Conservation (phyloP, 2,329 filamentous ascomycete genomes). For the Colletotrichum godetiae region DNA sequence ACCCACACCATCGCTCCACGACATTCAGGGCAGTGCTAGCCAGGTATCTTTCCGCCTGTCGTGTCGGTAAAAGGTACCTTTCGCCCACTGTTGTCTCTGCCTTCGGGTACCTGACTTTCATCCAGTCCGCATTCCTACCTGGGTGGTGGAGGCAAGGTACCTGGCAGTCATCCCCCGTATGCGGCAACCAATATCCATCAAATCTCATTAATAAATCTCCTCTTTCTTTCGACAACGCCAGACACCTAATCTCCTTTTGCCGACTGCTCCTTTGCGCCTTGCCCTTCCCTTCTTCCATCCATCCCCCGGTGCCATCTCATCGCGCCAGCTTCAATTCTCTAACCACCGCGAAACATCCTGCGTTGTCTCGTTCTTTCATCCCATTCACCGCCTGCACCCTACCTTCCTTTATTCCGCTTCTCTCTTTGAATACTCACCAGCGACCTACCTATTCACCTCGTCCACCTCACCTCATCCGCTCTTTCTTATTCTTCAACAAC, state of each 20-base stretch:
- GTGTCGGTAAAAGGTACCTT: background rate
- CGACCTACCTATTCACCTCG: background rate
- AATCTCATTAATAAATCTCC: conserved; percentile 35
- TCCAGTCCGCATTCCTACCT: background rate
- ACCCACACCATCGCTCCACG: conserved; percentile 4
- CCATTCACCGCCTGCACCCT: background rate
- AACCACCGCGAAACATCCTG: conserved; percentile 17
- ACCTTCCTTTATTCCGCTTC: conserved; percentile 13
- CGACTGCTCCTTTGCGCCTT: background rate
- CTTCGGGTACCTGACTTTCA: conserved; percentile 18
- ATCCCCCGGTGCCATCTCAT: background rate
- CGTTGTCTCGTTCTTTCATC: conserved; percentile 19
- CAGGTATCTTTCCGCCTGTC: background rate
- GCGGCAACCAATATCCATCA: conserved; percentile 28
- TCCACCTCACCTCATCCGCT: background rate
- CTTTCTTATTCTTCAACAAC: conserved; percentile 11
- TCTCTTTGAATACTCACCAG: conserved; percentile 3
- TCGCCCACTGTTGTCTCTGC: background rate
- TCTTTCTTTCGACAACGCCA: conserved; percentile 23
- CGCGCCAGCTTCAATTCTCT: conserved; percentile 10
- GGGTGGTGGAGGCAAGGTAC: background rate
- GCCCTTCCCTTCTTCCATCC: conserved; percentile 10
- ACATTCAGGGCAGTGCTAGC: background rate
- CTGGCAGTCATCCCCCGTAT: background rate
- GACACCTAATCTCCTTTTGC: conserved; percentile 23